These are phyloP conservation scores for Takashimella koratensis DNA, from an alignment of 1,284 basidiomycete genomes.

Conservation along the genomic window DNA sequence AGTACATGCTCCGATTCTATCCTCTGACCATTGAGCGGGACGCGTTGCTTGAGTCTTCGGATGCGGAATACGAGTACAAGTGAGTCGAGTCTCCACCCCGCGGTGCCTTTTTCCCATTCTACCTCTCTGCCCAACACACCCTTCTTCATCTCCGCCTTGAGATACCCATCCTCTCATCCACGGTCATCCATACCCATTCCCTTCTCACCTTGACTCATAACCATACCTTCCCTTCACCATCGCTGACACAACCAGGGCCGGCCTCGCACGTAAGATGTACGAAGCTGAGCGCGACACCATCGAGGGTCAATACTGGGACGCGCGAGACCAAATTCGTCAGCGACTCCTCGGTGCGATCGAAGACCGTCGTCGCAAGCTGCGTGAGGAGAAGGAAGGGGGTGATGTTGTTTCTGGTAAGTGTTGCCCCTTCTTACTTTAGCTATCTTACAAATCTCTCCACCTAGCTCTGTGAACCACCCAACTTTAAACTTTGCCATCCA, in stretches of 20 bases:
- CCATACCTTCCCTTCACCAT: no score
- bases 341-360: slow-evolving; percentile 52
- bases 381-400: slow-evolving; percentile 55
- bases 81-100: no score
- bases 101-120: neutral
- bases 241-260: slow-evolving; percentile 22
- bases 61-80: slow-evolving; percentile 52
- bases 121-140: no score
- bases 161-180: no score
- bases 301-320: slow-evolving; percentile 51
- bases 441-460: neutral
- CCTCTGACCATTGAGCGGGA: slow-evolving; percentile 52
- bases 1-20: slow-evolving; percentile 52
- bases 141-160: neutral
- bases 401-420: slow-evolving; percentile 51
- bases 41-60: slow-evolving; percentile 48
- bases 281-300: slow-evolving; percentile 52
- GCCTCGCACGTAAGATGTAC: slow-evolving; percentile 47
- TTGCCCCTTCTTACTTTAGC: neutral
- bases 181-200: no score
- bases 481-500: no score
- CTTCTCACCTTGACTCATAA: no score
- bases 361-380: slow-evolving; percentile 51
- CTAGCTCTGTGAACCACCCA: no score
- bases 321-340: slow-evolving; percentile 48